A percentile compares a stretch with the other conserved stretches of the same genome.
Evolutionary conservation across 805 yeast genomes (phyloP).

Genomic region (Metschnikowia continentalis): DNA sequence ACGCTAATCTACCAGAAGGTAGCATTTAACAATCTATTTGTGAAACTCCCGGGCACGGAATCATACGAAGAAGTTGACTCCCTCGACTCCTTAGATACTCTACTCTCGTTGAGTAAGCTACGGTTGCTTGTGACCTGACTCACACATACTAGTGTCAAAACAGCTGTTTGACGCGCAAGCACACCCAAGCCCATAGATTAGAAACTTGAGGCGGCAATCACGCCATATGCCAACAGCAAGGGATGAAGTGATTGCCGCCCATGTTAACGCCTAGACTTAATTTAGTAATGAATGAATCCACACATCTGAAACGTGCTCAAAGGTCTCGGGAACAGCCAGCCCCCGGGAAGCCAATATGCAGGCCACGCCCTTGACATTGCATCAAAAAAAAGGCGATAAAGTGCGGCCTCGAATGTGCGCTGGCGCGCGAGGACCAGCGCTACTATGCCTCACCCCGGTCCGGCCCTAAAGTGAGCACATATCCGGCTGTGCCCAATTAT

Average conservation of each 20-base stretch:
- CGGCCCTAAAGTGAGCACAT: neutral
- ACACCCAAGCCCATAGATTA: neutral
- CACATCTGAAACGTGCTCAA: neutral
- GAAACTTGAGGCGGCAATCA: neutral
- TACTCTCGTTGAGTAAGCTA: conserved; percentile 21
- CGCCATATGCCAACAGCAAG: neutral
- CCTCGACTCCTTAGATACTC: conserved; percentile 12
- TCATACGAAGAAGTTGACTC: conserved; percentile 27
- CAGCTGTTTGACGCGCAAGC: neutral
- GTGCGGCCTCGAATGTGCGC: neutral
- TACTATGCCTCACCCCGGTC: neutral
- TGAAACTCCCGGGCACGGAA: conserved; percentile 21
- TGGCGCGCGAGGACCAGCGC: neutral
- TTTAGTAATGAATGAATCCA: neutral
- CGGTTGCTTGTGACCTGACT: conserved; percentile 19
- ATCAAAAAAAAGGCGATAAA: neutral
- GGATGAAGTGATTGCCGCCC: neutral
- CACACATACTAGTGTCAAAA: neutral
- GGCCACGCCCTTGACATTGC: neutral
- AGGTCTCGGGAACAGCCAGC: neutral
- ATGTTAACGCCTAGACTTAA: neutral
- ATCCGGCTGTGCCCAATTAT: neutral
- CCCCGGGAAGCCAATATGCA: neutral
- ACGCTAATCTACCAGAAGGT: conserved; percentile 21
- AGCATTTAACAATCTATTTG: conserved; percentile 24